A percentile compares a stretch with the other conserved stretches of the same genome.
Conservation (phyloP, 768 basidiomycete genomes). For the Suillus brevipes region DNA sequence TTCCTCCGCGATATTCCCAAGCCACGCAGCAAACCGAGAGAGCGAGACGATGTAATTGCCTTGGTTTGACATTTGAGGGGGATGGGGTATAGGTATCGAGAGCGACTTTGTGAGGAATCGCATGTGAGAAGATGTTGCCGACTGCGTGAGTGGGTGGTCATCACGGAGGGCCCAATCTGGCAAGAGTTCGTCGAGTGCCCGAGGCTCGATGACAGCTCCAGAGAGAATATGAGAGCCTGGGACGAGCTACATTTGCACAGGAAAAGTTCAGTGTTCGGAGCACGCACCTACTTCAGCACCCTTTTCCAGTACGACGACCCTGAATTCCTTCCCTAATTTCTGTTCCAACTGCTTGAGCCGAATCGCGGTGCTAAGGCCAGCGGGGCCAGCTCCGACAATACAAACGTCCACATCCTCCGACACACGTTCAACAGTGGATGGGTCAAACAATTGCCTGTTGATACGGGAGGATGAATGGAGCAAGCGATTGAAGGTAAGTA, state of each 20-base stretch:
- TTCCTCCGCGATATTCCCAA: slow-evolving; percentile 81
- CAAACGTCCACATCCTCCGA: slow-evolving; percentile 94
- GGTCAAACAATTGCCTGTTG: slow-evolving; percentile 48
- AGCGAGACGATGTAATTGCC: slow-evolving; percentile 94
- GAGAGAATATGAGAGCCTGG: slow-evolving; percentile 92
- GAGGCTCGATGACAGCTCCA: slow-evolving; percentile 92
- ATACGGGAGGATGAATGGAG: slow-evolving; percentile 29
- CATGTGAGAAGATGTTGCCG: slow-evolving; percentile 80
- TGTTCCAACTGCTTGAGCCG: slow-evolving; percentile 89
- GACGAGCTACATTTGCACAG: slow-evolving; percentile 4
- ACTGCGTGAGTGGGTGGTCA: slow-evolving; percentile 79
- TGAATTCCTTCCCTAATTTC: slow-evolving; percentile 74
- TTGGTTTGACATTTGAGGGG: slow-evolving; percentile 94
- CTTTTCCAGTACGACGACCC: slow-evolving; percentile 95
- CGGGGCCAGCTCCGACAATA: slow-evolving; percentile 95
- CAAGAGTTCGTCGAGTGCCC: slow-evolving; percentile 86
- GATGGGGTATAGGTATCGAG: slow-evolving; percentile 87
- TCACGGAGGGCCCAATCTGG: slow-evolving; percentile 73
- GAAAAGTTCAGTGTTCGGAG: not conserved
- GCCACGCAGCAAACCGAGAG: slow-evolving; percentile 87
- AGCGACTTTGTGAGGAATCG: slow-evolving; percentile 71
- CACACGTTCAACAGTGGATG: slow-evolving; percentile 70
- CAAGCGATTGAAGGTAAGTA: not conserved
- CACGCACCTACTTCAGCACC: slow-evolving; percentile 86
- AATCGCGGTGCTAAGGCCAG: slow-evolving; percentile 94